Conservation (phyloP, 1,284 basidiomycete species). For the Papiliotrema nemorosa region DNA sequence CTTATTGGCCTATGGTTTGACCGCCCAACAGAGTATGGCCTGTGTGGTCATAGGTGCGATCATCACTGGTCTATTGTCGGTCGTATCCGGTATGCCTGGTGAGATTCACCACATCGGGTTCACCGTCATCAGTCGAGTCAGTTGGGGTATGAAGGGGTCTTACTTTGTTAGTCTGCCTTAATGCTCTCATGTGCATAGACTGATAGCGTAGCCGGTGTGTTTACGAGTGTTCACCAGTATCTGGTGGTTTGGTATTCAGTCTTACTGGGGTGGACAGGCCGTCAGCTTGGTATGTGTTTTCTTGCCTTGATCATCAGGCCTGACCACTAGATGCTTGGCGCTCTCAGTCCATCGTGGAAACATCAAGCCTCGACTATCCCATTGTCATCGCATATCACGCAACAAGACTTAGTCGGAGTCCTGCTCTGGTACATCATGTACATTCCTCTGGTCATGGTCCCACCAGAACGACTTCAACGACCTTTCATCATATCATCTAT, state of each 20-base stretch:
- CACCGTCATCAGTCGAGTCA: conserved; percentile 24
- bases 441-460: conserved; percentile 29
- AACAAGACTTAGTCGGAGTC: conserved; percentile 28
- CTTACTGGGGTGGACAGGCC: conserved; percentile 35
- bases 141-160: conserved; percentile 30
- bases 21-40: conserved; percentile 28
- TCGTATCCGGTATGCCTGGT: conserved; percentile 21
- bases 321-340: conserved; percentile 18
- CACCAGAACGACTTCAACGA: conserved; percentile 30
- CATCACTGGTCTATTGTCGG: conserved; percentile 23
- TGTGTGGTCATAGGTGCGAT: conserved; percentile 27
- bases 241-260: conserved; percentile 29
- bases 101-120: conserved; percentile 32
- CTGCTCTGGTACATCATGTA: conserved; percentile 30
- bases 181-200: background rate
- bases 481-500: conserved; percentile 30
- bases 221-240: conserved; percentile 25
- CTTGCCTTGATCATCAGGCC: background rate
- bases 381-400: conserved; percentile 17
- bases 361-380: conserved; percentile 16
- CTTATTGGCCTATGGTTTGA: conserved; percentile 29
- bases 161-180: conserved; percentile 19
- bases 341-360: conserved; percentile 24
- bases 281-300: conserved; percentile 5
- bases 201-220: conserved; percentile 16